A percentile compares a stretch with the other conserved stretches of the same genome.
Conservation (phyloP, 2,329 filamentous ascomycete species). For the Ceratocystis diversiconidia region DNA sequence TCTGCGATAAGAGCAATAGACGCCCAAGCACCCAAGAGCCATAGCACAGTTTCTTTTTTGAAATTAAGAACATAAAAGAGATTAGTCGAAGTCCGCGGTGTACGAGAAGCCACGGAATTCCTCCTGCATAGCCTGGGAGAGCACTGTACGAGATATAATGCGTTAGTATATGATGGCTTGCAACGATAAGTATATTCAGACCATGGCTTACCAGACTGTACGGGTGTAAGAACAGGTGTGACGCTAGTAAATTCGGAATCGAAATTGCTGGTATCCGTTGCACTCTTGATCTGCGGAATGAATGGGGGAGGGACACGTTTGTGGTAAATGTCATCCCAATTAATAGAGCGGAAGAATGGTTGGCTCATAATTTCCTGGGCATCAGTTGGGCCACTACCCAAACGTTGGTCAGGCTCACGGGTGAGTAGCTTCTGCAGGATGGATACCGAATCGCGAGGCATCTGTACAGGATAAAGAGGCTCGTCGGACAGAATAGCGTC, state of each 20-base stretch:
- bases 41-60: not conserved
- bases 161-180: not conserved
- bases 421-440: slow-evolving; percentile 96
- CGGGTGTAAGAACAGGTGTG: slow-evolving; percentile 89
- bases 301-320: slow-evolving; percentile 86
- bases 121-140: slow-evolving; percentile 98
- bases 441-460: slow-evolving; percentile 94
- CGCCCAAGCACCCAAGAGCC: not conserved
- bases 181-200: not conserved
- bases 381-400: slow-evolving; percentile 90
- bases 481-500: slow-evolving; percentile 96
- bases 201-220: slow-evolving; percentile 71
- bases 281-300: slow-evolving; percentile 72
- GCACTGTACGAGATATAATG: slow-evolving; percentile 40
- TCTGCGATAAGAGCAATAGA: not conserved
- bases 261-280: slow-evolving; percentile 99
- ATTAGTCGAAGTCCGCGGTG: slow-evolving; percentile 72
- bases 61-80: not conserved
- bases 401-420: slow-evolving; percentile 79
- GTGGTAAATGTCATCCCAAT: slow-evolving; percentile 97
- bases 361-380: slow-evolving; percentile 98
- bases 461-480: slow-evolving; percentile 93
- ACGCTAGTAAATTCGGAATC: slow-evolving; percentile 98
- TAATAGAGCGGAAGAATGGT: slow-evolving; percentile 93
- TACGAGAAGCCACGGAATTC: slow-evolving; percentile 99